A percentile compares a stretch with the other conserved stretches of the same genome.
Evolutionary conservation across 495 filamentous ascomycete species (phyloP).

Genomic region (Bacidia gigantensis): DNA sequence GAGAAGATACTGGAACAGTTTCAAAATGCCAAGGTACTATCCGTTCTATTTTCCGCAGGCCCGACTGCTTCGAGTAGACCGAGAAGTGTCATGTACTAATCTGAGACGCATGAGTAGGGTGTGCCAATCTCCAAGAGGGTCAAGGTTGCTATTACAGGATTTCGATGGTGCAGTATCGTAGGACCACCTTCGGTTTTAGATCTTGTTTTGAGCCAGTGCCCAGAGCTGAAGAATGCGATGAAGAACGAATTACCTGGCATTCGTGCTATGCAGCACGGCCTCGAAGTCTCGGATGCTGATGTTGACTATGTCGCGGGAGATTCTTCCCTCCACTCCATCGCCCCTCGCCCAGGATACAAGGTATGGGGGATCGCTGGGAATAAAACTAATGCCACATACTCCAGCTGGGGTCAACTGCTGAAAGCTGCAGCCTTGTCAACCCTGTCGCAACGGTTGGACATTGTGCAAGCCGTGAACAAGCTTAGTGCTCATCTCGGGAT

Average conservation of each 20-base stretch:
- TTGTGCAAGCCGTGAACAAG: neutral
- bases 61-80: too few species aligned
- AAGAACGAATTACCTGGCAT: neutral
- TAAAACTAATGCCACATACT: neutral
- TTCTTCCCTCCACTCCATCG: neutral
- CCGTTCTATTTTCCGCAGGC: neutral
- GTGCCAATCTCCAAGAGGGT: constrained; percentile 4
- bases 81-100: too few species aligned
- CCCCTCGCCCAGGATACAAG: neutral
- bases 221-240: neutral
- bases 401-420: neutral
- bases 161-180: constrained; percentile 7
- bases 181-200: constrained; percentile 6
- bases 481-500: neutral
- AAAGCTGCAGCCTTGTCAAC: neutral
- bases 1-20: constrained; percentile 5
- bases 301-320: neutral
- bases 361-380: neutral
- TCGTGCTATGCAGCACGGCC: neutral
- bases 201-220: constrained; percentile 1
- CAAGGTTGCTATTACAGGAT: constrained; percentile 4
- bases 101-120: too few species aligned
- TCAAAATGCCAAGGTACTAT: too few species aligned
- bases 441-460: neutral
- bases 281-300: neutral